These are phyloP conservation scores for Rosa chinensis DNA, from an alignment of 306 rosid species.

Conservation along the genomic window DNA sequence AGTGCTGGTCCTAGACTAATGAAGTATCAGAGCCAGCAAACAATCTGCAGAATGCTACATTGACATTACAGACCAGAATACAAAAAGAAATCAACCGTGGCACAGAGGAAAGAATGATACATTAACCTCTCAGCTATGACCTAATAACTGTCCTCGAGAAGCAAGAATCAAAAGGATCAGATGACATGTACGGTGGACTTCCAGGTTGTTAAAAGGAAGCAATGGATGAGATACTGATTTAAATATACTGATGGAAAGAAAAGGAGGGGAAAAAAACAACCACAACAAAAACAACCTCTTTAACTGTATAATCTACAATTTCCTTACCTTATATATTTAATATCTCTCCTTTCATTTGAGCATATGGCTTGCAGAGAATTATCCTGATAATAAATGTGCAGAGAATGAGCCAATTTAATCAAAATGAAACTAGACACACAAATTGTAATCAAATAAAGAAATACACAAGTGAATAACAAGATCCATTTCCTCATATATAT, in stretches of 20 bases:
- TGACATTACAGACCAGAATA: background rate
- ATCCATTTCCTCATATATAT: background rate
- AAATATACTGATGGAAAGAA: background rate
- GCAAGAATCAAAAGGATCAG: conserved; percentile 1
- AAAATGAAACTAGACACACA: conserved; percentile 1
- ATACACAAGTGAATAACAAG: background rate
- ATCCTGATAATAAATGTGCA: conserved; percentile 44
- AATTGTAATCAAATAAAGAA: background rate
- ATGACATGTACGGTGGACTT: background rate
- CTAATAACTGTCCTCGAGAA: background rate
- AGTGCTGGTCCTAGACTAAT: background rate
- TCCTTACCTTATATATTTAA: conserved; percentile 41
- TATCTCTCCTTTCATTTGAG: conserved; percentile 30
- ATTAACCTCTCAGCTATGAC: background rate
- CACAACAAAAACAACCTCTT: background rate
- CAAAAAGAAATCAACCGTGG: conserved; percentile 4
- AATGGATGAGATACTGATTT: background rate
- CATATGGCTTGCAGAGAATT: conserved; percentile 77
- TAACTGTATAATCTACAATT: background rate
- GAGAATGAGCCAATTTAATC: background rate
- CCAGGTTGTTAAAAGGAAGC: background rate
- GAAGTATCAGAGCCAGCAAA: background rate
- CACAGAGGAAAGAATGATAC: background rate
- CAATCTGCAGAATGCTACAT: background rate
- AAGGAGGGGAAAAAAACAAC: background rate